Percentiles rank a stretch among this genome's conserved stretches.
These are phyloP conservation scores for Candida railenensis DNA, from an alignment of 805 yeast genomes.

Conservation along the genomic window DNA sequence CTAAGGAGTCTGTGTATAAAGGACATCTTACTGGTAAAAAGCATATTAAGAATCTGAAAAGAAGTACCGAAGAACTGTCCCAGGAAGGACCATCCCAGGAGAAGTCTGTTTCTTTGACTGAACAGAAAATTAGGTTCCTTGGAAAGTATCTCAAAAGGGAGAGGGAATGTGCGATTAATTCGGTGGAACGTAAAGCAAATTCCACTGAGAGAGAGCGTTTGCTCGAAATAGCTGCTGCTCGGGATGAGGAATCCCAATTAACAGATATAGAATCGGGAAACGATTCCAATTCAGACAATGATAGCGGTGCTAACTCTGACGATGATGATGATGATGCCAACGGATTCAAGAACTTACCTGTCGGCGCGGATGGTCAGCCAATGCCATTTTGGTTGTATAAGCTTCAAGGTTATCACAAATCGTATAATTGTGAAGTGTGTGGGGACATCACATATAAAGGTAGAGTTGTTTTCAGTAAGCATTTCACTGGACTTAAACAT, in stretches of 20 bases:
- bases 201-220: slow-evolving; percentile 69
- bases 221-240: slow-evolving; percentile 47
- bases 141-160: slow-evolving; percentile 36
- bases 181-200: slow-evolving; percentile 63
- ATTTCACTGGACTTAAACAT: slow-evolving; percentile 73
- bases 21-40: slow-evolving; percentile 75
- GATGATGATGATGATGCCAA: slow-evolving; percentile 33
- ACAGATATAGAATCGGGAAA: slow-evolving; percentile 33
- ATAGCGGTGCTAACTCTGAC: slow-evolving; percentile 12
- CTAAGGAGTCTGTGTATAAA: slow-evolving; percentile 61
- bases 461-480: slow-evolving; percentile 65
- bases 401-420: slow-evolving; percentile 76
- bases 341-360: slow-evolving; percentile 61
- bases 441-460: slow-evolving; percentile 76
- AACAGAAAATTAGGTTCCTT: slow-evolving; percentile 38
- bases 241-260: slow-evolving; percentile 38
- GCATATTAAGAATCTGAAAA: slow-evolving; percentile 53
- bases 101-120: too few species aligned
- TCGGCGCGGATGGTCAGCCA: slow-evolving; percentile 88
- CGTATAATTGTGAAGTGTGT: slow-evolving; percentile 82
- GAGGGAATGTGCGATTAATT: slow-evolving; percentile 51
- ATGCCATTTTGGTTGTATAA: slow-evolving; percentile 94
- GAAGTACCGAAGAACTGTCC: not conserved
- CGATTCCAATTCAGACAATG: slow-evolving; percentile 21
- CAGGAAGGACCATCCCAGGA: too few species aligned